These are phyloP conservation scores for Quillaja saponaria DNA, from an alignment of 306 rosid species.

Conservation along the genomic window DNA sequence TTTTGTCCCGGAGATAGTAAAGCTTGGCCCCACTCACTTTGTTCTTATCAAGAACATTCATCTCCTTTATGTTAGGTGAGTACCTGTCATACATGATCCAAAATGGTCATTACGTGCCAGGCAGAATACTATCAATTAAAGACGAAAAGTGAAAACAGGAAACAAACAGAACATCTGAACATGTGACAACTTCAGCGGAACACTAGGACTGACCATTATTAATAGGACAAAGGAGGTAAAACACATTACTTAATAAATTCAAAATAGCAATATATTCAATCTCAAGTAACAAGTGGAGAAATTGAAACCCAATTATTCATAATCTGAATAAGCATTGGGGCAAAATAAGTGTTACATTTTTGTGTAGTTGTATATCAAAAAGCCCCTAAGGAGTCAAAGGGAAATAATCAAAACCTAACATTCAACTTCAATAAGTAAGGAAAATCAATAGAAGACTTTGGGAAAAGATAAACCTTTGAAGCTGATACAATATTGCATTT, in stretches of 20 bases:
- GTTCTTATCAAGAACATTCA: constrained; percentile 93
- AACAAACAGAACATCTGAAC: background rate
- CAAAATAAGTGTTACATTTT: background rate
- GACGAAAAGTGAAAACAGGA: background rate
- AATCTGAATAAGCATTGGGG: constrained; percentile 2
- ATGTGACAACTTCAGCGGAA: constrained; percentile 12
- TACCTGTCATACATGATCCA: constrained; percentile 57
- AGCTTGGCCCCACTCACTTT: constrained; percentile 94
- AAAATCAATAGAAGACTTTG: too few relatives aligned
- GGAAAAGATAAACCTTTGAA: too few relatives aligned
- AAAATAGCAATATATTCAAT: too few relatives aligned
- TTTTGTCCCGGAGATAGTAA: constrained; percentile 84
- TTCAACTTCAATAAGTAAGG: background rate
- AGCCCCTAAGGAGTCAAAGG: background rate
- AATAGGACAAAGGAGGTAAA: background rate
- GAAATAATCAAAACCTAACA: background rate
- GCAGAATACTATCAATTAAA: constrained; percentile 23
- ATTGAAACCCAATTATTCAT: background rate
- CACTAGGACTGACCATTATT: background rate
- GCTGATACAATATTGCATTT: background rate
- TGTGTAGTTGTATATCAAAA: too few relatives aligned
- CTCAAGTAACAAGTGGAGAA: too few relatives aligned
- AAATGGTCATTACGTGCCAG: constrained; percentile 10
- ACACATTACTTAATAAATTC: background rate
- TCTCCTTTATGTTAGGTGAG: constrained; percentile 98